phyloP scores from a whole-genome alignment of 257 asterid genomes.

The Fraxinus anomala region DNA sequence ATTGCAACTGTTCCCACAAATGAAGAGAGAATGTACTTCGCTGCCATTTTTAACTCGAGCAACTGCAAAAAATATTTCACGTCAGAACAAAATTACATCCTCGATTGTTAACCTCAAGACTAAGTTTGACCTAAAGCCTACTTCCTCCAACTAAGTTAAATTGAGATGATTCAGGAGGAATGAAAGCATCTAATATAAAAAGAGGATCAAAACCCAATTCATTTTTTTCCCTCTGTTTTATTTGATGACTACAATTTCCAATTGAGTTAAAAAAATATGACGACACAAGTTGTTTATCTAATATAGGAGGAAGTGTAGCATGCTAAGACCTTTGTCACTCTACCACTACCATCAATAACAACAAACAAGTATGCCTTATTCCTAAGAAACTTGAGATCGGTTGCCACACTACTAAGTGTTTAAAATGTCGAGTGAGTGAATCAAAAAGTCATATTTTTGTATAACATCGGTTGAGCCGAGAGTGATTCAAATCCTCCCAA shows the following conservation, averaged over 20 bases:
- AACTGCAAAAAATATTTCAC: slow-evolving; percentile 9
- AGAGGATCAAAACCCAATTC: neutral
- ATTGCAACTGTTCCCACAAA: slow-evolving; percentile 11
- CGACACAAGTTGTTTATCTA: neutral
- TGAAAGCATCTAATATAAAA: neutral
- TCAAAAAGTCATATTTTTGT: neutral
- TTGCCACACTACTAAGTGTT: neutral
- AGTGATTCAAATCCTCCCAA: neutral
- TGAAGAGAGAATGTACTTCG: slow-evolving; percentile 22
- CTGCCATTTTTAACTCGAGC: slow-evolving; percentile 27
- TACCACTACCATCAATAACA: neutral
- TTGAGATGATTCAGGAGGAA: neutral
- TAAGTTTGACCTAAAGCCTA: neutral
- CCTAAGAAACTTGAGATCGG: neutral
- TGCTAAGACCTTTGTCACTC: neutral
- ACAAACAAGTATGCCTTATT: neutral
- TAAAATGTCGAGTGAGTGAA: neutral
- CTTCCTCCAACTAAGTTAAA: neutral
- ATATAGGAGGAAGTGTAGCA: neutral
- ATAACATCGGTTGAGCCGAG: neutral
- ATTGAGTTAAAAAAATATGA: neutral
- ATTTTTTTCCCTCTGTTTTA: neutral
- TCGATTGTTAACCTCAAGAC: neutral
- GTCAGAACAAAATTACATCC: neutral
- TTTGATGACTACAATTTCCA: neutral